Evolutionary conservation across 768 basidiomycete genomes (phyloP).

Genomic region (Chiua virens): DNA sequence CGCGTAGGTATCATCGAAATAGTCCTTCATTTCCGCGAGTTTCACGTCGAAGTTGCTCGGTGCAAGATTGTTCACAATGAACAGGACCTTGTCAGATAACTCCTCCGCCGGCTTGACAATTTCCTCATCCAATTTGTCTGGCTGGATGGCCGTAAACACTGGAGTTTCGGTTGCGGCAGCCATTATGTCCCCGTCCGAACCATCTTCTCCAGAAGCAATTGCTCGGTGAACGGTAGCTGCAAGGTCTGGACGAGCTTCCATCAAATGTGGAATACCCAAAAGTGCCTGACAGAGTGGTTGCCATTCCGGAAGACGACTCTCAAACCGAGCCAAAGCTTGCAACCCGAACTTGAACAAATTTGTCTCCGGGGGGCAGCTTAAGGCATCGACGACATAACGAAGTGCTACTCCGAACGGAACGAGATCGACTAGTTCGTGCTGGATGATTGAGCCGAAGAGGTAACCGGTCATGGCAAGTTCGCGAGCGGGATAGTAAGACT

Average conservation of each 20-base stretch:
- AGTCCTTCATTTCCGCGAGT: constrained; percentile 77
- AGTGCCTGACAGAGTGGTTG: constrained; percentile 88
- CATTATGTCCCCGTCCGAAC: constrained; percentile 39
- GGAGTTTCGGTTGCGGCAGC: constrained; percentile 45
- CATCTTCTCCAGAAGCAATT: constrained; percentile 53
- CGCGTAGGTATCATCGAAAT: constrained; percentile 81
- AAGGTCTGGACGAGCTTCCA: constrained; percentile 83
- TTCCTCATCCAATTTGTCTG: constrained; percentile 63
- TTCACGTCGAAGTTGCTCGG: constrained; percentile 92
- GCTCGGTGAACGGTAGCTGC: constrained; percentile 69
- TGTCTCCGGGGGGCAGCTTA: constrained; percentile 86
- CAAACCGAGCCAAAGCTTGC: constrained; percentile 86
- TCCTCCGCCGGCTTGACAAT: constrained; percentile 78
- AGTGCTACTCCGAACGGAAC: constrained; percentile 95
- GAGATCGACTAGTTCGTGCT: constrained; percentile 88
- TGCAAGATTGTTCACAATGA: constrained; percentile 97
- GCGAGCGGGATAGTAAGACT: constrained; percentile 89
- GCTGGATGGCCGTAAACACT: constrained; percentile 77
- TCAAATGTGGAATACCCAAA: constrained; percentile 81
- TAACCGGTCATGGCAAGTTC: constrained; percentile 96
- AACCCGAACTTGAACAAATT: constrained; percentile 96
- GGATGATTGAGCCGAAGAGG: constrained; percentile 94
- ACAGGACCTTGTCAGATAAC: constrained; percentile 88
- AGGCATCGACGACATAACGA: constrained; percentile 92
- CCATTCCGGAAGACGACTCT: constrained; percentile 87